A percentile compares a stretch with the other conserved stretches of the same genome.
phyloP scores from a whole-genome alignment of 139 green algal species.

The Chlamydomonas incerta region DNA sequence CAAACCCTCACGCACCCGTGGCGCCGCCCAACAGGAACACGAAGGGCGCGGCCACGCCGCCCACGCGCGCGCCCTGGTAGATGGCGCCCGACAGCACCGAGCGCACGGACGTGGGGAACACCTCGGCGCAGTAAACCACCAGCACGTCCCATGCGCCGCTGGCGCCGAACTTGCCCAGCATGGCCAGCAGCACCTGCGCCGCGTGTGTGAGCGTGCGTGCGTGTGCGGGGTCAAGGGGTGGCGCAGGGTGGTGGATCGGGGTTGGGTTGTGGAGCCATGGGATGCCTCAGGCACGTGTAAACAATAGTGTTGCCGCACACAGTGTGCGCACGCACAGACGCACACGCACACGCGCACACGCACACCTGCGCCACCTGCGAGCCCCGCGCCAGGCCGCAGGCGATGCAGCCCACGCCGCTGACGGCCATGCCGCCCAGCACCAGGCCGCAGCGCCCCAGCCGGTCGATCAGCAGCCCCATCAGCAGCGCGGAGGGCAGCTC shows the following conservation, averaged over 20 bases:
- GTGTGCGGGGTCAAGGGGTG: too few relatives aligned
- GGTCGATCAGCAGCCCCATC: constrained; percentile 23
- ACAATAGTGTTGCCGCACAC: too few relatives aligned
- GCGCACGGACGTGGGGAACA: constrained; percentile 25
- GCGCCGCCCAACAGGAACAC: constrained; percentile 11
- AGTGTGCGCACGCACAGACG: too few relatives aligned
- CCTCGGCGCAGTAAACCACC: constrained; percentile 29
- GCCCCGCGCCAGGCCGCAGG: constrained; percentile 8
- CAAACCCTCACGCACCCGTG: not conserved
- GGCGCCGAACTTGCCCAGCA: constrained; percentile 33
- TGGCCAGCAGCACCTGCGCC: constrained; percentile 28
- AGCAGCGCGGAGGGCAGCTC: constrained; percentile 7
- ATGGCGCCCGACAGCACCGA: constrained; percentile 6
- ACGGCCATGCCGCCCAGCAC: constrained; percentile 22
- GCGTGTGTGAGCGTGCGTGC: too few relatives aligned
- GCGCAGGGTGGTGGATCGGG: too few relatives aligned
- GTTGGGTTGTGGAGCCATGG: too few relatives aligned
- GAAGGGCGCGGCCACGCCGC: constrained; percentile 27
- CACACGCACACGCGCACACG: too few relatives aligned
- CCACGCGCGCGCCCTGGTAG: constrained; percentile 20
- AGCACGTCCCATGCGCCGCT: constrained; percentile 15
- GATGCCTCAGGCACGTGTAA: too few relatives aligned
- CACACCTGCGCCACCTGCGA: not conserved
- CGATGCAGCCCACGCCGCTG: constrained; percentile 6
- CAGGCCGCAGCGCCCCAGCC: not conserved